Evolutionary conservation across 257 asterid genomes (phyloP), one percentile per base, ranked within the genome.

Genomic region (Nemophila menziesii): DNA sequence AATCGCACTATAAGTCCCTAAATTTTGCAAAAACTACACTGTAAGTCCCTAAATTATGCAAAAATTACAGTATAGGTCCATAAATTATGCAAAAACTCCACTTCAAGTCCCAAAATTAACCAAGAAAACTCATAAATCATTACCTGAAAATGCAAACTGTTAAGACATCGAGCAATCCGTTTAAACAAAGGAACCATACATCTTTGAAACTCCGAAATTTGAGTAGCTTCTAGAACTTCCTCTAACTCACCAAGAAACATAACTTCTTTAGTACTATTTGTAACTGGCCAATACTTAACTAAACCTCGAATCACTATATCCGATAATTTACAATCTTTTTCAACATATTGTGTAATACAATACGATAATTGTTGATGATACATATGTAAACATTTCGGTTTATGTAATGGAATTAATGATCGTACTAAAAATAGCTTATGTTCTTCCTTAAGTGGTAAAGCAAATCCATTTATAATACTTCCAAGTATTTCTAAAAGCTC

Each of bases 321-420:
- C 26, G 73, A 64, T 24, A 66, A 65, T 55, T 66, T 61, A 39
- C 53, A 52, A n/a, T 66, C 73, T 56, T 66, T 66, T 55, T 66
- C 68, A 0, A 66, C 68, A 46, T 55, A 66, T 27, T 66, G 68
- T 2, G 61, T 49, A 7, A 61, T 57, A 6, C 68, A 66, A 17
- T 55, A 61, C 3, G 62, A 52, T 27, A 66, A 38, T 45, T 61
- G 68, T 11, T 55, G 64, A 22, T 66, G 72, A 49, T 66, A 66
- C 68, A 55, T 66, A 1, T 67, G 68, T 49, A 66, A 33, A 48
- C 68, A 61, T 37, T 61, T 66, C 0, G 73, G 73, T 43, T 66
- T 66, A 44, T 66, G 69, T 51, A 66, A 40, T 5, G 69, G 73
- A 34, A 66, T 66, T 11, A 66, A 22, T 0, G 69, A 47, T 23